phyloP scores from a whole-genome alignment of 768 basidiomycete species.

The Tylopilus vinaceipallidus region DNA sequence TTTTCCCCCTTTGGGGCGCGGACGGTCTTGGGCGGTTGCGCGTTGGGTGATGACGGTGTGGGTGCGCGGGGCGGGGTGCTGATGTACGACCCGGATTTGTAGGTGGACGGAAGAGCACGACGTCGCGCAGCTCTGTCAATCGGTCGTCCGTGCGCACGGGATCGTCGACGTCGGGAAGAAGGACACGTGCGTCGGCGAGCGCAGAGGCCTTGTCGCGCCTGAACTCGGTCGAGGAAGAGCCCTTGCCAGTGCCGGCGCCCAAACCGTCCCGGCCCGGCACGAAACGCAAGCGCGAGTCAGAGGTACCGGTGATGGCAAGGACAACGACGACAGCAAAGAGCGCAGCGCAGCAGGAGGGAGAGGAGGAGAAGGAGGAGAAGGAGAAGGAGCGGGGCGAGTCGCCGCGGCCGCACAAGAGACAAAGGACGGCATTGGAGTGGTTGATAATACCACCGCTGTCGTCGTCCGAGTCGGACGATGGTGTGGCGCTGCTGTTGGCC shows the following conservation, averaged over 20 bases:
- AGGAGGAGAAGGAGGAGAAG: not conserved
- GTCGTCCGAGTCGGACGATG: conserved; percentile 9
- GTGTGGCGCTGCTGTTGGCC: not conserved
- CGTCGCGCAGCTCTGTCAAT: conserved; percentile 20
- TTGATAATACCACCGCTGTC: conserved; percentile 9
- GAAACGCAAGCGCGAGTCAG: conserved; percentile 17
- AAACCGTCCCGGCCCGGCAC: not conserved
- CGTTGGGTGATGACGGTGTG: too few species aligned
- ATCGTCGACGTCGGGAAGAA: conserved; percentile 10
- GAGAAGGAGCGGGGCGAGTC: not conserved
- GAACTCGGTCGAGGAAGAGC: conserved; percentile 1
- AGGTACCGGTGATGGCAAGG: not conserved
- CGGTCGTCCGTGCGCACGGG: conserved; percentile 14
- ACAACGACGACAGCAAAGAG: not conserved
- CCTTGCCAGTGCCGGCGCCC: not conserved
- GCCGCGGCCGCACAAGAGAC: conserved; percentile 22
- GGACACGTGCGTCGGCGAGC: conserved; percentile 16
- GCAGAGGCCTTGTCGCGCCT: conserved; percentile 9
- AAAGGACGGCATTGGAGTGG: conserved; percentile 6
- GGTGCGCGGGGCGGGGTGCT: too few species aligned
- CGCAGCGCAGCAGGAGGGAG: not conserved
- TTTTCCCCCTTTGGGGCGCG: not conserved
- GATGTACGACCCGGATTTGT: too few species aligned
- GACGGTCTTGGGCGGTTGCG: too few species aligned
- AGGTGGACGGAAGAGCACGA: conserved; percentile 9